These are phyloP conservation scores for Populus ilicifolia DNA, from an alignment of 345 rosid genomes.

Conservation along the genomic window DNA sequence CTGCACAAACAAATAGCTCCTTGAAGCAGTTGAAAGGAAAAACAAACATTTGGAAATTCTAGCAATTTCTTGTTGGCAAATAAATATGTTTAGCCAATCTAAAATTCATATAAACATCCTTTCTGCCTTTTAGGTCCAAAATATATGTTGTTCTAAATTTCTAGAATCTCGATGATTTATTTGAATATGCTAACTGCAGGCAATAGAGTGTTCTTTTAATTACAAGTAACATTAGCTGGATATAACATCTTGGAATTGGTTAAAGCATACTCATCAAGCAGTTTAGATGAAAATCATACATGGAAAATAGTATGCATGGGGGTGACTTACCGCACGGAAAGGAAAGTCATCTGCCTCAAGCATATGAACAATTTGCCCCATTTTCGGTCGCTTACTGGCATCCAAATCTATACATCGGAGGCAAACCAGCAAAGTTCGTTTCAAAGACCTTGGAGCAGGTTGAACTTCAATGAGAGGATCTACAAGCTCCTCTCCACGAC, in stretches of 20 bases:
- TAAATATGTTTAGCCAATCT: too few species aligned
- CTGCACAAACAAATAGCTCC: constrained; percentile 22
- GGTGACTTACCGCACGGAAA: constrained; percentile 68
- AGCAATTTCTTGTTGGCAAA: neutral
- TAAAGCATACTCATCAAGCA: neutral
- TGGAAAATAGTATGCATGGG: neutral
- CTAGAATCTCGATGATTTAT: neutral
- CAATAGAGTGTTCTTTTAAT: neutral
- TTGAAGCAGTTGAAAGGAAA: neutral
- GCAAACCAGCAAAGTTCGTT: constrained; percentile 74
- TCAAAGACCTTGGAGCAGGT: constrained; percentile 67
- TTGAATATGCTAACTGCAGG: neutral
- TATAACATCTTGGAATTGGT: neutral
- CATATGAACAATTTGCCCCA: constrained; percentile 97
- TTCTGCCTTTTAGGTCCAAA: neutral
- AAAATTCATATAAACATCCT: too few species aligned
- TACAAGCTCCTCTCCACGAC: constrained; percentile 71
- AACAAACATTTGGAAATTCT: neutral
- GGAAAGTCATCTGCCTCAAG: constrained; percentile 93
- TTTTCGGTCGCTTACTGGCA: constrained; percentile 77
- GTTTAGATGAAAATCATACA: neutral
- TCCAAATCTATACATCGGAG: constrained; percentile 92
- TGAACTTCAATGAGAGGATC: constrained; percentile 68
- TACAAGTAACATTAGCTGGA: neutral
- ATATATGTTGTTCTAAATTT: neutral